These are phyloP conservation scores for Talaromyces sp. DNA, from an alignment of 2,329 filamentous ascomycete species.

Conservation along the genomic window DNA sequence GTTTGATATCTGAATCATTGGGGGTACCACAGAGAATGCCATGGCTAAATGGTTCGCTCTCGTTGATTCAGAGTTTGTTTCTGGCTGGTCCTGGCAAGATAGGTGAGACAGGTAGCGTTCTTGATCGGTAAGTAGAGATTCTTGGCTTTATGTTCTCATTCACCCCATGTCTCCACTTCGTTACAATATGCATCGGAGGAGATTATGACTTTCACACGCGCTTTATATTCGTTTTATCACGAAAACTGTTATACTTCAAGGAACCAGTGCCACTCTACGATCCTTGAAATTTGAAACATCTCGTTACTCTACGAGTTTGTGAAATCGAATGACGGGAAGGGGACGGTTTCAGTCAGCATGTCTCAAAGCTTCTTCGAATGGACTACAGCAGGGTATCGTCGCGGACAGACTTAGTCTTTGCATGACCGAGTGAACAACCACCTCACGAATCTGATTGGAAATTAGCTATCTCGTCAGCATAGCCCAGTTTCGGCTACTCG, in stretches of 20 bases:
- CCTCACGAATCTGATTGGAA: slow-evolving; percentile 22
- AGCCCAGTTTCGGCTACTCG: slow-evolving; percentile 43
- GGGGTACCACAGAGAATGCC: slow-evolving; percentile 81
- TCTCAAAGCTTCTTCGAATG: slow-evolving; percentile 5
- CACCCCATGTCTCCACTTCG: slow-evolving; percentile 7
- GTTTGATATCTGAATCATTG: slow-evolving; percentile 67
- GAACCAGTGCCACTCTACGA: not conserved
- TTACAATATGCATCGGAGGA: not conserved
- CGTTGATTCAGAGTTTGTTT: slow-evolving; percentile 71
- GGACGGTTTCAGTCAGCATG: not conserved
- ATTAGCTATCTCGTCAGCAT: slow-evolving; percentile 17
- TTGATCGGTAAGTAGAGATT: slow-evolving; percentile 77
- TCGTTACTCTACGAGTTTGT: not conserved
- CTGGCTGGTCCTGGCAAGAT: slow-evolving; percentile 71
- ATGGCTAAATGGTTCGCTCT: slow-evolving; percentile 75
- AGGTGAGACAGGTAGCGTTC: slow-evolving; percentile 68
- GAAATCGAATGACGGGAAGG: not conserved
- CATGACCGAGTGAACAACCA: slow-evolving; percentile 3
- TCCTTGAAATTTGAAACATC: not conserved
- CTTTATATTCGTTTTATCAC: slow-evolving; percentile 17
- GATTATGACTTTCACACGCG: slow-evolving; percentile 10
- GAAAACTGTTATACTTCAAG: not conserved
- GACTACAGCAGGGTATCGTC: slow-evolving; percentile 1
- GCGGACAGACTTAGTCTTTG: not conserved
- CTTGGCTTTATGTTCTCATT: slow-evolving; percentile 27